Evolutionary conservation across 192 early-diverging fungal species (phyloP), one percentile per base, ranked within the genome.

Genomic region (Coemansia sp.): DNA sequence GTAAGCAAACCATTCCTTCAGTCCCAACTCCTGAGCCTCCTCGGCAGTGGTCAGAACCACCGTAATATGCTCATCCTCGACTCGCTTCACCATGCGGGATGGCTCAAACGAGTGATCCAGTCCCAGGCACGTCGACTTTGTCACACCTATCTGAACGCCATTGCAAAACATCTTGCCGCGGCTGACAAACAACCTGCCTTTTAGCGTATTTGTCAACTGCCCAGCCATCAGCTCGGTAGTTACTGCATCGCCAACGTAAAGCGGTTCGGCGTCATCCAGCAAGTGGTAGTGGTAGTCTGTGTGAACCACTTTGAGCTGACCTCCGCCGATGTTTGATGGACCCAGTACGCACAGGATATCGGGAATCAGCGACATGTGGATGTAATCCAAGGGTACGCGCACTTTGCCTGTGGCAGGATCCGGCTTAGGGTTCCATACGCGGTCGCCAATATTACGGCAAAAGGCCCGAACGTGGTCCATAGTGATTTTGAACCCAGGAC

Each of bases 381-480:
- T 89, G 75, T 94, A 95, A 69, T 98, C 94, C 86, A 95, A 89
- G 16, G 96, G 96, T 21, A 93, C 92, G 39, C 69, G 76, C 11
- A 87, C 53, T 8, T 77, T 62, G 16, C 85, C 83, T 45, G 33
- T 66, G 38, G 8, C 2, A 15, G 53, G 51, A 15, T 53, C 51
- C 0, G 51, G 23, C 3, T 4, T 23, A 9, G 23, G 23, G 23
- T 80, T 66, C 63, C 75, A 81, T 34, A 81, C 85, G 43, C 87
- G 79, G 78, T 95, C 95, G 64, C 89, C 18, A 1, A 78, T 49
- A 75, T 87, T 76, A 77, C 86, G n/a, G 90, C 89, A 43, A n/a
- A n/a, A n/a, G n/a, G 92, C 90, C 51, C n/a, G n/a, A n/a, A 95
- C 92, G 48, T 89, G 92, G 73, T 93, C 93, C 77, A 93, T 92